Conservation (phyloP, 257 asterid species). For the Nicotiana paniculata region DNA sequence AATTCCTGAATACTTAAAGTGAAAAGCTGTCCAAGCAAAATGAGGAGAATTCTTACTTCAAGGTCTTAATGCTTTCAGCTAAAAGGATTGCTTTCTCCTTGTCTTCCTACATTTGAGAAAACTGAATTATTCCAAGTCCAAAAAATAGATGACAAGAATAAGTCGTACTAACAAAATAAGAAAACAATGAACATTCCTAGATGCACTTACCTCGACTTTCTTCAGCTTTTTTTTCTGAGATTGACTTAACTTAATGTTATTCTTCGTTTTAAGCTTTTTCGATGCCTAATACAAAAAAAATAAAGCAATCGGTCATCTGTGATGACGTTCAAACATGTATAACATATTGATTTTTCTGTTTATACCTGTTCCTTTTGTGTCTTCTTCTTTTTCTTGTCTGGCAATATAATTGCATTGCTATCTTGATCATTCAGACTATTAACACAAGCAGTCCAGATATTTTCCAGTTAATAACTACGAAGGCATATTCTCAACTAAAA, state of each 20-base stretch:
- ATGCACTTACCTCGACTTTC: slow-evolving; percentile 63
- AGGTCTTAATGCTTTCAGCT: slow-evolving; percentile 57
- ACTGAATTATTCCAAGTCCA: slow-evolving; percentile 2
- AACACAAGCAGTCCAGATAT: not conserved
- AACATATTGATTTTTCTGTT: not conserved
- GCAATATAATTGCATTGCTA: slow-evolving; percentile 3
- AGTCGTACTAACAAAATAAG: not conserved
- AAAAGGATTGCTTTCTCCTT: slow-evolving; percentile 61
- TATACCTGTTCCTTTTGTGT: slow-evolving; percentile 1
- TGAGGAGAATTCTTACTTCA: slow-evolving; percentile 47
- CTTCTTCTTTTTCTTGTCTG: slow-evolving; percentile 8
- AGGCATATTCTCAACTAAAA: not conserved
- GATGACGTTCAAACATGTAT: not conserved
- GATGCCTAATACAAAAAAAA: slow-evolving; percentile 22
- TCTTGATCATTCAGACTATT: slow-evolving; percentile 5
- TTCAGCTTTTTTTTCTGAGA: slow-evolving; percentile 74
- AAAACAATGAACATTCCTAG: not conserved
- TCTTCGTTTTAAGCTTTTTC: slow-evolving; percentile 18
- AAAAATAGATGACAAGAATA: not conserved
- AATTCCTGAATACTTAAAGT: not conserved
- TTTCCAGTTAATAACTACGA: not conserved
- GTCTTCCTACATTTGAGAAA: slow-evolving; percentile 58
- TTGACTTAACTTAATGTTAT: slow-evolving; percentile 46
- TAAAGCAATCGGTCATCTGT: not conserved
- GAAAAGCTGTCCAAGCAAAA: not conserved